These are phyloP conservation scores for Carpinus viminea DNA, from an alignment of 306 rosid genomes.

Conservation along the genomic window DNA sequence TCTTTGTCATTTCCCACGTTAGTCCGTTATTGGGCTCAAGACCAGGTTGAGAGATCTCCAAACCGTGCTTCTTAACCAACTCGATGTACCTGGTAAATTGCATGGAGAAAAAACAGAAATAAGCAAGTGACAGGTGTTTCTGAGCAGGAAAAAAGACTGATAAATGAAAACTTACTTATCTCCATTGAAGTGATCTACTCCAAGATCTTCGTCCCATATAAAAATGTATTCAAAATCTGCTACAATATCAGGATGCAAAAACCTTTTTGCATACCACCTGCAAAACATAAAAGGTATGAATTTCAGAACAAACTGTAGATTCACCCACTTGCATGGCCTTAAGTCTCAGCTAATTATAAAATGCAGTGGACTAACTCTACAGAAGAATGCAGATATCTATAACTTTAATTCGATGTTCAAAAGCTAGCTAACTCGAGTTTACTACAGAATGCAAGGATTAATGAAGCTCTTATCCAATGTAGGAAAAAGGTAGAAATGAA, in stretches of 20 bases:
- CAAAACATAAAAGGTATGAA: conserved; percentile 29
- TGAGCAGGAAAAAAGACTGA: conserved; percentile 21
- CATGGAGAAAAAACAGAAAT: conserved; percentile 25
- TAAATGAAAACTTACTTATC: conserved; percentile 54
- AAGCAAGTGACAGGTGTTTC: conserved; percentile 24
- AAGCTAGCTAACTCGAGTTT: not conserved
- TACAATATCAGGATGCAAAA: conserved; percentile 95
- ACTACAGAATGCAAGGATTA: not conserved
- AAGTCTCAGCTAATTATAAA: not conserved
- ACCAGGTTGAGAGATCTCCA: conserved; percentile 97
- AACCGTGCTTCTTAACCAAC: conserved; percentile 76
- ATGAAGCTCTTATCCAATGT: not conserved
- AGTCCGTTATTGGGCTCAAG: conserved; percentile 94
- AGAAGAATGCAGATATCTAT: not conserved
- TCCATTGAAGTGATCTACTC: conserved; percentile 83
- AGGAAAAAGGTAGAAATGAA: not conserved
- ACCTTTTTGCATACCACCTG: conserved; percentile 99
- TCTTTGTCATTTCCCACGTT: conserved; percentile 99
- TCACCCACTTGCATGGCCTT: not conserved
- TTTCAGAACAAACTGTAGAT: conserved; percentile 6
- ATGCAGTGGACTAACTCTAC: conserved; percentile 7
- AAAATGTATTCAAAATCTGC: conserved; percentile 90
- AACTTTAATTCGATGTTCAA: not conserved
- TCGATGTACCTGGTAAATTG: conserved; percentile 64
- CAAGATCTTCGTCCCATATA: conserved; percentile 99